Conservation (phyloP, 805 yeast species). For the Candida jianshihensis region DNA sequence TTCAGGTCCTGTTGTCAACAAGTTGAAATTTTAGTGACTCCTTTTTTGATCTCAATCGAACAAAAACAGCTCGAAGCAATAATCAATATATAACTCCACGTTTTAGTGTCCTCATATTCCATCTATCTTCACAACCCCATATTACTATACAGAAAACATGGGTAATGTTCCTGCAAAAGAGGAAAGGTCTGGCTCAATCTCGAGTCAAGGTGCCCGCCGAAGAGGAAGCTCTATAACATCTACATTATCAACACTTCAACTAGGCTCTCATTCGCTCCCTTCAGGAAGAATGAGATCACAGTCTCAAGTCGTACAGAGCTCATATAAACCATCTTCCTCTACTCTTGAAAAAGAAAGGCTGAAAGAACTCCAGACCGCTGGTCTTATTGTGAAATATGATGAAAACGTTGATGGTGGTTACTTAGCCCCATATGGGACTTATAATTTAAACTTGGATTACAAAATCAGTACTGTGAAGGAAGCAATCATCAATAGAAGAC, state of each 20-base stretch:
- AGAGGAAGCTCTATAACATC: conserved; percentile 12
- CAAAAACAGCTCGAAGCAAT: not conserved
- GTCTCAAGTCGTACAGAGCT: not conserved
- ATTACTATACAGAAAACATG: conserved; percentile 24
- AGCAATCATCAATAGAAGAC: conserved; percentile 56
- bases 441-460: conserved; percentile 67
- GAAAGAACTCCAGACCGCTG: conserved; percentile 47
- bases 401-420: conserved; percentile 93
- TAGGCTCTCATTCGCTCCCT: not conserved
- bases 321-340: conserved; percentile 31
- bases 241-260: conserved; percentile 7
- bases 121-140: too few species aligned
- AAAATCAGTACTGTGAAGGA: conserved; percentile 65
- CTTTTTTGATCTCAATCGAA: not conserved
- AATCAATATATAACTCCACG: not conserved
- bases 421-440: conserved; percentile 87
- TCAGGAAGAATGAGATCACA: not conserved
- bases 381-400: conserved; percentile 49
- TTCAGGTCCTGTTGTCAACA: too few species aligned
- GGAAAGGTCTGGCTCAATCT: conserved; percentile 21
- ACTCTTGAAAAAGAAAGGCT: conserved; percentile 45
- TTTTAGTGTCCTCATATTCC: too few species aligned
- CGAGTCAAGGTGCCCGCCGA: conserved; percentile 7
- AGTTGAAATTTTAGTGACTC: too few species aligned
- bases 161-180: conserved; percentile 43